These are phyloP conservation scores for Russula lepida DNA, from an alignment of 768 basidiomycete genomes.

Conservation along the genomic window DNA sequence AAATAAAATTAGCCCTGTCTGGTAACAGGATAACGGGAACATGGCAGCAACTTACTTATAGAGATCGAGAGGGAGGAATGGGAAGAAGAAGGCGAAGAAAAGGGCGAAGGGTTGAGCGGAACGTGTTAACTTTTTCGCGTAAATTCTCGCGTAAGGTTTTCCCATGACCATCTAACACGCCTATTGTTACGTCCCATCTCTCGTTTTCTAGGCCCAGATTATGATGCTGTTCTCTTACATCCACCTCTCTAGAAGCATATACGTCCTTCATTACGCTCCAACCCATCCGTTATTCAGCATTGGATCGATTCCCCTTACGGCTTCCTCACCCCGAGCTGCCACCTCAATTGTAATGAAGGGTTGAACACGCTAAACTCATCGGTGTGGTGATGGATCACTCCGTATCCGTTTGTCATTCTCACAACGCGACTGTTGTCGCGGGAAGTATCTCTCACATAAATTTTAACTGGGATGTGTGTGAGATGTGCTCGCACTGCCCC, in stretches of 20 bases:
- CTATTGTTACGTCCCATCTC: too few relatives aligned
- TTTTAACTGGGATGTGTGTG: background rate
- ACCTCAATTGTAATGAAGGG: background rate
- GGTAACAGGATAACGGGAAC: slow-evolving; percentile 11
- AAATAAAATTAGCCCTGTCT: background rate
- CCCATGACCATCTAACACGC: background rate
- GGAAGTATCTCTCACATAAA: background rate
- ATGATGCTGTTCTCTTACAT: background rate
- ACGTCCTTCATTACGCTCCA: background rate
- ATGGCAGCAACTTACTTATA: slow-evolving; percentile 8
- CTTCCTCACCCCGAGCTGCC: background rate
- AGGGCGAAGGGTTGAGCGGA: slow-evolving; percentile 26
- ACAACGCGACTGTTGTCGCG: background rate
- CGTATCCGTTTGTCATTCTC: background rate
- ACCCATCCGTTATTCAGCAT: background rate
- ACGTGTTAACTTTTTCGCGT: slow-evolving; percentile 19
- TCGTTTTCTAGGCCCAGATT: too few relatives aligned
- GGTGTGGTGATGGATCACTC: background rate
- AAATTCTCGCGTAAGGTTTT: slow-evolving; percentile 15
- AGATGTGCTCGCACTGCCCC: background rate
- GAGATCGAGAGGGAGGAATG: slow-evolving; percentile 24
- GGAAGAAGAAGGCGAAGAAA: slow-evolving; percentile 38
- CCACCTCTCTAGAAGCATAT: background rate
- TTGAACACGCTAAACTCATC: background rate
- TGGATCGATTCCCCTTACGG: background rate